Percentiles rank a stretch among this genome's conserved stretches.
Evolutionary conservation across 2,329 filamentous ascomycete genomes (phyloP).

Genomic region (Scorias spongiosa): DNA sequence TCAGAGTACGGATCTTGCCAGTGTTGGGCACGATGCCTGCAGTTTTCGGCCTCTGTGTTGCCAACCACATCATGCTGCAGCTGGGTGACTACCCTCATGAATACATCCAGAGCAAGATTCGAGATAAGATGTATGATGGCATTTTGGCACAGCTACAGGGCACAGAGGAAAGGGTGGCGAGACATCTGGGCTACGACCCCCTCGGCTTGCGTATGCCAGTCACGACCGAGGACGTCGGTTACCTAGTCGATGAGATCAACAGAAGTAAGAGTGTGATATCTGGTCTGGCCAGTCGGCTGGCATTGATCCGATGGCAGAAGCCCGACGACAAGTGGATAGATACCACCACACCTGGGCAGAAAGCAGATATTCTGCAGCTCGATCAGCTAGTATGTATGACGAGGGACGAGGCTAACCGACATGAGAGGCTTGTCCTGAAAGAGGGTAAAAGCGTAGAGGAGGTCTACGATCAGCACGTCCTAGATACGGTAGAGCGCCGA

Average conservation of each 20-base stretch:
- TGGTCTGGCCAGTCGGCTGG: constrained; percentile 63
- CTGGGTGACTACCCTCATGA: constrained; percentile 74
- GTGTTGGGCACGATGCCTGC: constrained; percentile 96
- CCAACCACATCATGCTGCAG: constrained; percentile 81
- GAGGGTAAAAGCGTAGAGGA: constrained; percentile 53
- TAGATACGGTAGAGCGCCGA: constrained; percentile 52
- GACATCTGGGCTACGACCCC: constrained; percentile 36
- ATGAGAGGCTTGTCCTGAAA: constrained; percentile 66
- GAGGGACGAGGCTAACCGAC: constrained; percentile 68
- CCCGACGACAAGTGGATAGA: constrained; percentile 50
- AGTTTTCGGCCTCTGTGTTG: constrained; percentile 79
- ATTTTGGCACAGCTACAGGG: constrained; percentile 63
- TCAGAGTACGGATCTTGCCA: constrained; percentile 84
- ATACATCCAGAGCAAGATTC: constrained; percentile 62
- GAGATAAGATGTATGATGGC: constrained; percentile 85
- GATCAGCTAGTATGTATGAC: constrained; percentile 79
- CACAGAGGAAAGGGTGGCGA: constrained; percentile 60
- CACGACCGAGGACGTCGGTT: constrained; percentile 67
- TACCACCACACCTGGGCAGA: constrained; percentile 56
- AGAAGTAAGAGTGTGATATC: constrained; percentile 69
- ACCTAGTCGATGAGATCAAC: constrained; percentile 80
- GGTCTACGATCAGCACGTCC: constrained; percentile 54
- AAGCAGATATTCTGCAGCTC: constrained; percentile 52
- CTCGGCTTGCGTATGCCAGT: constrained; percentile 67
- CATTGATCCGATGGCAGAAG: constrained; percentile 65